These are phyloP conservation scores for Sisymbrium irio DNA, from an alignment of 345 rosid genomes.

Conservation along the genomic window DNA sequence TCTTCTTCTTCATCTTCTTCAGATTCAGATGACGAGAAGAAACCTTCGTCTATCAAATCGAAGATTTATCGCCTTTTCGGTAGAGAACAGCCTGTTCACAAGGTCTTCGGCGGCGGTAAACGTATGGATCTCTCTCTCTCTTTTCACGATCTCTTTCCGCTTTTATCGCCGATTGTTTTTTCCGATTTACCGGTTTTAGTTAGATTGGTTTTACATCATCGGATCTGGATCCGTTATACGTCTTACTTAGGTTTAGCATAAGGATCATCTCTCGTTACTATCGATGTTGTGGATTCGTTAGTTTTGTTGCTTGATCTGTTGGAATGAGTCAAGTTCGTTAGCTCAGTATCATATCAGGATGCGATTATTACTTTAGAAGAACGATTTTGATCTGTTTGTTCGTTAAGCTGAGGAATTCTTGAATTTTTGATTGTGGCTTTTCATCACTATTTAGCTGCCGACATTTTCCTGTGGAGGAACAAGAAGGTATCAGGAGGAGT, in stretches of 20 bases:
- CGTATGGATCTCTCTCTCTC: conserved; percentile 36
- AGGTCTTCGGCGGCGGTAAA: conserved; percentile 40
- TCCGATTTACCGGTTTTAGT: background rate
- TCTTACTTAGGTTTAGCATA: background rate
- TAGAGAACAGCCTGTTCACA: conserved; percentile 51
- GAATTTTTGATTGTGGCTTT: no score
- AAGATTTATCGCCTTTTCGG: conserved; percentile 72
- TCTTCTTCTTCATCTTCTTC: conserved; percentile 37
- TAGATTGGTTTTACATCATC: background rate
- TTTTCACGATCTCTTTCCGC: no score
- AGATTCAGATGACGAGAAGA: conserved; percentile 40
- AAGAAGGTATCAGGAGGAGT: conserved; percentile 89
- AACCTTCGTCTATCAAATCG: conserved; percentile 28
- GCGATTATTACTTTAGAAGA: background rate
- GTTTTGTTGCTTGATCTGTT: conserved; percentile 14
- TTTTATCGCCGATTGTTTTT: background rate
- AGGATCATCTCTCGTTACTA: background rate
- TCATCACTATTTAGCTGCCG: conserved; percentile 68
- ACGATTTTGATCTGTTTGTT: background rate
- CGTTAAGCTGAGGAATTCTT: no score
- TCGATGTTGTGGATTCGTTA: background rate
- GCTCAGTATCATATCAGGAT: no score
- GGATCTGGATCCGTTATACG: conserved; percentile 36
- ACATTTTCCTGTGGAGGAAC: conserved; percentile 92
- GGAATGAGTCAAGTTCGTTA: background rate